These are phyloP conservation scores for Fusarium euwallaceae DNA, from an alignment of 2,329 filamentous ascomycete species.

Conservation along the genomic window DNA sequence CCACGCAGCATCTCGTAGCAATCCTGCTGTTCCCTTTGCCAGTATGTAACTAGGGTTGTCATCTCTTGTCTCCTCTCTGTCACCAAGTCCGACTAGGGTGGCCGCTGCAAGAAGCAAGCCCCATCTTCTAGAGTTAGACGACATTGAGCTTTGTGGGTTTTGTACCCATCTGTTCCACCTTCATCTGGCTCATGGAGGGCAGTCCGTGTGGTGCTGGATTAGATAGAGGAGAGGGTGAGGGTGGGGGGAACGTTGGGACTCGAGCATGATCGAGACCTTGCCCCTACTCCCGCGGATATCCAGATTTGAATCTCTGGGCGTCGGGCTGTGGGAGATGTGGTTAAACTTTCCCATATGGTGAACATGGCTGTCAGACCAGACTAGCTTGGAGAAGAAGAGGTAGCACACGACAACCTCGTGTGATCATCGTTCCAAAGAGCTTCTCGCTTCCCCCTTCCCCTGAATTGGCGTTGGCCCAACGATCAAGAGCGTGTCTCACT, in stretches of 20 bases:
- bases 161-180: constrained; percentile 28
- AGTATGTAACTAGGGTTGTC: constrained; percentile 17
- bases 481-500: constrained; percentile 27
- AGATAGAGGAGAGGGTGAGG: constrained; percentile 2
- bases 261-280: constrained; percentile 7
- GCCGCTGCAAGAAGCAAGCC: constrained; percentile 8
- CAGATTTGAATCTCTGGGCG: constrained; percentile 19
- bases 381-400: not conserved
- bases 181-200: not conserved
- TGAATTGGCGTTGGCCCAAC: constrained; percentile 30
- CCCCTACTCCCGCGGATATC: constrained; percentile 1
- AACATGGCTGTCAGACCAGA: constrained; percentile 9
- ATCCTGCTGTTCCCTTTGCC: constrained; percentile 13
- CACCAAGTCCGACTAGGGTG: constrained; percentile 9
- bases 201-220: not conserved
- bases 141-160: constrained; percentile 27
- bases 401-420: constrained; percentile 37
- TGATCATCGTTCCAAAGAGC: constrained; percentile 21
- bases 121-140: constrained; percentile 34
- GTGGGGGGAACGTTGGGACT: constrained; percentile 16
- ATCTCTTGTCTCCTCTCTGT: constrained; percentile 28
- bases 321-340: not conserved
- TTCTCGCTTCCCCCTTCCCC: constrained; percentile 31
- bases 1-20: constrained; percentile 31
- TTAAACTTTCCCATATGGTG: constrained; percentile 12